Evolutionary conservation across 139 green algal genomes (phyloP).

Genomic region (Chara braunii): DNA sequence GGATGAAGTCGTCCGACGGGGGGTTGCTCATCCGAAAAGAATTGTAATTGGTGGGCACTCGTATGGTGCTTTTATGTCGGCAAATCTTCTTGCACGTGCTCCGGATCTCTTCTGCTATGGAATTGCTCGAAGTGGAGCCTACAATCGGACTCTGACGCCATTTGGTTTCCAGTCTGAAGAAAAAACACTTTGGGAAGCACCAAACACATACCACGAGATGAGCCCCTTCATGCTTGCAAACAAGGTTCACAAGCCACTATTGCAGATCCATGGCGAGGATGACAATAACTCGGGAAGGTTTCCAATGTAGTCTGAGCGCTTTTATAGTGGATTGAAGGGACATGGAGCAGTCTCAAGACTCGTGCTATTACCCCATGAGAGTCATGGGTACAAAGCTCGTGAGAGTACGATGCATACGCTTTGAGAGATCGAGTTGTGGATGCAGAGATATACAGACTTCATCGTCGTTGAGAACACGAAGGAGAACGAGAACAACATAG

Average conservation of each 20-base stretch:
- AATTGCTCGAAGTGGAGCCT: constrained; percentile 59
- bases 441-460: constrained; percentile 31
- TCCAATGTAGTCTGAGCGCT: constrained; percentile 74
- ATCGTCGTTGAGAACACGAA: background rate
- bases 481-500: background rate
- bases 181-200: constrained; percentile 87
- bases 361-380: constrained; percentile 90
- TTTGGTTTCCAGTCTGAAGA: constrained; percentile 97
- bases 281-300: constrained; percentile 89
- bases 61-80: constrained; percentile 85
- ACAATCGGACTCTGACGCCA: constrained; percentile 84
- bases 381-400: constrained; percentile 53
- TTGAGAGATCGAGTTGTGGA: constrained; percentile 27
- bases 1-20: constrained; percentile 55
- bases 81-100: constrained; percentile 77
- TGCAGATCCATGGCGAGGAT: constrained; percentile 93
- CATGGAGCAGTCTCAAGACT: constrained; percentile 69
- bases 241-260: constrained; percentile 84
- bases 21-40: constrained; percentile 57
- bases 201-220: constrained; percentile 87
- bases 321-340: constrained; percentile 65
- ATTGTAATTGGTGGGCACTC: constrained; percentile 85
- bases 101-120: constrained; percentile 83
- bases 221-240: constrained; percentile 63
- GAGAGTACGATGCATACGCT: constrained; percentile 37